Evolutionary conservation across 2,329 filamentous ascomycete genomes (phyloP).

Genomic region (Taxawa tesnikishii): DNA sequence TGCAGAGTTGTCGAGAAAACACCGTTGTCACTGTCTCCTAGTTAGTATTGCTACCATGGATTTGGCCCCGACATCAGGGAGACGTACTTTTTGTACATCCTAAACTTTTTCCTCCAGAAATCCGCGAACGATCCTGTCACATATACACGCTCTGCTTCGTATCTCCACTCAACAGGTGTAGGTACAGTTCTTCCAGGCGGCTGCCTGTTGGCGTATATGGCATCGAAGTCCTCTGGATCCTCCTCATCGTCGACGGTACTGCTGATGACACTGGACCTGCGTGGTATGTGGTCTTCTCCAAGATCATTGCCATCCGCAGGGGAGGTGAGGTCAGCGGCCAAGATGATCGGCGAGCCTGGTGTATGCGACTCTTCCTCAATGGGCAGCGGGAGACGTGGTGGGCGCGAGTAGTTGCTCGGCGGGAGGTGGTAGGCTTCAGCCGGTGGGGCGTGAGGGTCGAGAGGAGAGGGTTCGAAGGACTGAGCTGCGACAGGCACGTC

Average conservation of each 20-base stretch:
- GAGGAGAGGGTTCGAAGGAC: slow-evolving; percentile 11
- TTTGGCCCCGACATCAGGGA: slow-evolving; percentile 2
- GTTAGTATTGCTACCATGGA: slow-evolving; percentile 2
- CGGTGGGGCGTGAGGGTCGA: slow-evolving; percentile 14
- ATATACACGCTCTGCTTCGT: slow-evolving; percentile 72
- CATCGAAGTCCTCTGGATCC: slow-evolving; percentile 47
- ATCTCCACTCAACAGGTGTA: slow-evolving; percentile 74
- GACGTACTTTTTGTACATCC: slow-evolving; percentile 72
- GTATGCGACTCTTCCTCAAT: slow-evolving; percentile 87
- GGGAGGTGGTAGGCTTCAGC: slow-evolving; percentile 21
- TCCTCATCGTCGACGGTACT: slow-evolving; percentile 62
- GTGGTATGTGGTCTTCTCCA: slow-evolving; percentile 35
- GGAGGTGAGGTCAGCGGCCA: slow-evolving; percentile 51
- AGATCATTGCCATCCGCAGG: slow-evolving; percentile 29
- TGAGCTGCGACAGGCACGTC: slow-evolving; percentile 20
- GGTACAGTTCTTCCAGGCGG: slow-evolving; percentile 68
- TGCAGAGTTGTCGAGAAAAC: slow-evolving; percentile 65
- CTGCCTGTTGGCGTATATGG: slow-evolving; percentile 43
- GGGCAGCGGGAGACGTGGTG: slow-evolving; percentile 78
- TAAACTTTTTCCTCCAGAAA: slow-evolving; percentile 82
- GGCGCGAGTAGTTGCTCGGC: slow-evolving; percentile 44
- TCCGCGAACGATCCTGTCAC: slow-evolving; percentile 96
- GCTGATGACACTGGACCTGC: slow-evolving; percentile 42
- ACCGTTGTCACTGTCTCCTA: slow-evolving; percentile 29
- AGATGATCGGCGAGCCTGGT: slow-evolving; percentile 79